phyloP scores from a whole-genome alignment of 495 filamentous ascomycete genomes.

The Chlorociboria aeruginascens region DNA sequence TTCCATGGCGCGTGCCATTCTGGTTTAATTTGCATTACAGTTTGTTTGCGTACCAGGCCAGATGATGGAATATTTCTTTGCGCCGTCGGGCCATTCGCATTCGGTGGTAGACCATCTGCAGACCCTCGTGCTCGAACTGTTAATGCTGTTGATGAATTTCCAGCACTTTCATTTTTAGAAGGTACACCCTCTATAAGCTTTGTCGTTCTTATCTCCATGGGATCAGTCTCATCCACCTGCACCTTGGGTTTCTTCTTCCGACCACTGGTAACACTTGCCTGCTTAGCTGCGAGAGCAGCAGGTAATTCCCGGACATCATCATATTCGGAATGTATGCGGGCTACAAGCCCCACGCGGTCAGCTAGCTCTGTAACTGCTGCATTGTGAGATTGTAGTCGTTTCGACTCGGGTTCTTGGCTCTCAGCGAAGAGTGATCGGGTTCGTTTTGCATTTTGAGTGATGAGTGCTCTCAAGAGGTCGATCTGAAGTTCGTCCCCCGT shows the following conservation, averaged over 20 bases:
- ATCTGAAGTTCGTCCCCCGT: not conserved
- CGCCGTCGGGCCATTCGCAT: slow-evolving; percentile 33
- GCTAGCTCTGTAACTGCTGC: slow-evolving; percentile 20
- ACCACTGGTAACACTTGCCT: slow-evolving; percentile 49
- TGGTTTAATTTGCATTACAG: slow-evolving; percentile 59
- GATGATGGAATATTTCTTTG: slow-evolving; percentile 35
- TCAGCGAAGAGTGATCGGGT: slow-evolving; percentile 52
- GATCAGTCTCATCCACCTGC: slow-evolving; percentile 20
- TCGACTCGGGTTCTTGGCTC: slow-evolving; percentile 32
- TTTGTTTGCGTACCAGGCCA: slow-evolving; percentile 22
- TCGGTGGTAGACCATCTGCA: slow-evolving; percentile 19
- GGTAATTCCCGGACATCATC: slow-evolving; percentile 70
- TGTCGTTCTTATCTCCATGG: slow-evolving; percentile 40
- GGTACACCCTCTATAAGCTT: slow-evolving; percentile 61
- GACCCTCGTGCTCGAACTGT: slow-evolving; percentile 30
- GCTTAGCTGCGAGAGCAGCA: slow-evolving; percentile 74
- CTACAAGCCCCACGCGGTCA: slow-evolving; percentile 40
- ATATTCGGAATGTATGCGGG: slow-evolving; percentile 67
- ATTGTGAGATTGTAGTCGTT: not conserved
- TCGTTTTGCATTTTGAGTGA: slow-evolving; percentile 52
- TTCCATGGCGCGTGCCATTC: slow-evolving; percentile 99
- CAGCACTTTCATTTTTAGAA: slow-evolving; percentile 24
- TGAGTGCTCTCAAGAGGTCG: slow-evolving; percentile 20
- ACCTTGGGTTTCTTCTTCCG: slow-evolving; percentile 43
- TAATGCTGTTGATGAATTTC: slow-evolving; percentile 46